Evolutionary conservation across 352 stramenopile genomes (phyloP), one percentile per base, ranked within the genome.

Genomic region (Pythium inflatum): DNA sequence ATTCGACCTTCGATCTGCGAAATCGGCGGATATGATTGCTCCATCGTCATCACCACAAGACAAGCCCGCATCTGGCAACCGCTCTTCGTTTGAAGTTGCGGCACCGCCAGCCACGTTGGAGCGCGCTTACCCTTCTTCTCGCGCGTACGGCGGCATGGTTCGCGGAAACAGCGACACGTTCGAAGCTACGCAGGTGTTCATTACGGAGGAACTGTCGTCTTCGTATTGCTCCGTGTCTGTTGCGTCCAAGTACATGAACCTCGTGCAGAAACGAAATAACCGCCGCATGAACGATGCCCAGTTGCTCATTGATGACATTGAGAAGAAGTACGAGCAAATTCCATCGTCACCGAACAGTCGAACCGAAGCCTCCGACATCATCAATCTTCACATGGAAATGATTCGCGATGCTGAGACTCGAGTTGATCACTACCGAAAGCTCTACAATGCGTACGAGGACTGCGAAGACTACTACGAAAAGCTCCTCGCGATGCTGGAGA

Each of bases 141-240:
- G 80, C 18, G 88, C 73, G 45, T 91, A 91, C 61, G 78, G 69
- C 14, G 76, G 85, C n/a, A 88, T 91, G 79, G 66, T 91, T 33
- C 83, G 82, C 22, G 75, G 85, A 20, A 73, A 85, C 36, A 58
- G 79, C 27, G 76, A 89, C 46, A 84, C 82, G 0, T 68, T 70
- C 6, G 82, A 85, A 13, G 76, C 82, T 5, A 90, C 71, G 12
- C 87, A 96, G 53, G 78, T 94, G 30, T 85, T 94, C 28, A 82
- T 96, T 27, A 85, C 88, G 5, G 88, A 96, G 50, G 88, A 96
- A 68, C 66, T 96, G 24, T 94, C 85, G 28, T 75, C 82, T 2
- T 93, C 85, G 18, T 93, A 92, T 61, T 89, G 87, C 20, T 93
- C 85, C 1, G 78, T 96, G n/a, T 93, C 85, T 12, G 87, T 96